These are phyloP conservation scores for Trichoderma polysporum DNA, from an alignment of 2,329 filamentous ascomycete species.

Conservation along the genomic window DNA sequence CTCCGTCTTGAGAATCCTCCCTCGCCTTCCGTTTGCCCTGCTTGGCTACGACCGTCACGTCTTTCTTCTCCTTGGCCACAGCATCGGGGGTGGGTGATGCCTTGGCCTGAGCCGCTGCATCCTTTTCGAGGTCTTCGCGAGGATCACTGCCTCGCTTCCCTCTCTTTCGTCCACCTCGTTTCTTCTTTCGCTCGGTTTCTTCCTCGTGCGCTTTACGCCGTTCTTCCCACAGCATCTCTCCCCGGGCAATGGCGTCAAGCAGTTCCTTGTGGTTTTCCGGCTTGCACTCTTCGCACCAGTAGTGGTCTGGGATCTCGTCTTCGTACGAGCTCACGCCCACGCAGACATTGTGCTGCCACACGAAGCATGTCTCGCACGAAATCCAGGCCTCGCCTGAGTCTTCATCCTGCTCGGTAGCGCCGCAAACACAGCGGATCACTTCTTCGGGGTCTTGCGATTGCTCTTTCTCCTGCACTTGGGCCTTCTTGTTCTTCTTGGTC, in stretches of 20 bases:
- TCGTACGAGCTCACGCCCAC: slow-evolving; percentile 80
- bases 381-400: slow-evolving; percentile 92
- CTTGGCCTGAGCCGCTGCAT: slow-evolving; percentile 33
- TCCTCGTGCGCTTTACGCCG: slow-evolving; percentile 62
- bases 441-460: slow-evolving; percentile 60
- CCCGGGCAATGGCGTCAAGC: slow-evolving; percentile 72
- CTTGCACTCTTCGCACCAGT: slow-evolving; percentile 88
- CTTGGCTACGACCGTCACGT: slow-evolving; percentile 45
- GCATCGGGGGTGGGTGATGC: slow-evolving; percentile 43
- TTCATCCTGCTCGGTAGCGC: slow-evolving; percentile 80
- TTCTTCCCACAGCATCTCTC: slow-evolving; percentile 84
- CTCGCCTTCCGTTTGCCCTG: slow-evolving; percentile 57
- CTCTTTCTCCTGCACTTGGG: slow-evolving; percentile 61
- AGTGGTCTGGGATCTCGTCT: slow-evolving; percentile 76
- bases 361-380: slow-evolving; percentile 86
- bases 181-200: slow-evolving; percentile 58
- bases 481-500: slow-evolving; percentile 54
- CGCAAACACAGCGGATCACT: slow-evolving; percentile 90
- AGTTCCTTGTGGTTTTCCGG: slow-evolving; percentile 82
- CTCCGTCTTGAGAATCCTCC: slow-evolving; percentile 56
- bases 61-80: slow-evolving; percentile 50
- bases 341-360: slow-evolving; percentile 97
- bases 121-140: slow-evolving; percentile 59
- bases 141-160: slow-evolving; percentile 65
- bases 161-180: slow-evolving; percentile 63